Base-by-base conservation (phyloP, 2,329 filamentous ascomycete species). In the Myrmaecium sp. region DNA sequence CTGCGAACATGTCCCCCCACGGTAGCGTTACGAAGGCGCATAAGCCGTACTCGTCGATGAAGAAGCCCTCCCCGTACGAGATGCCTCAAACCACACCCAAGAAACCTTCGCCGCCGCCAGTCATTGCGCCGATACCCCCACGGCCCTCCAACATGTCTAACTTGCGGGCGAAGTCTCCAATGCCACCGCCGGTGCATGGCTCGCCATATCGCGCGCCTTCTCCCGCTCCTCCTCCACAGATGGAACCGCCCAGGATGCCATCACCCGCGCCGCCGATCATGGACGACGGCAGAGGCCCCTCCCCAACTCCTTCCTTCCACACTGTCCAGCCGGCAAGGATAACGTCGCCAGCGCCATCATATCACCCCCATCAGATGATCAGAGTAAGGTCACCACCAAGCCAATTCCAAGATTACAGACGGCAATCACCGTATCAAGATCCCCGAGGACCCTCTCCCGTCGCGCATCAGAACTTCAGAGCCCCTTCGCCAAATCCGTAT, bases 31-130 rank as follows among this genome's bases (percentile, higher is more conserved):
- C 43, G 33, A 31, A 39, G 24, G 52, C 49, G 33, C 58, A 57
- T 36, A 48, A 51, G 30, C 58, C 59, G 11, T 63, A 57, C 33
- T 58, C 58, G 25, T 60, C 58, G 24, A 64, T 64, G 60, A 62
- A 62, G 48, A 47, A 55, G 23, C 51, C 55, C 14, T 23, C 22
- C n/a, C 18, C 30, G 17, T 26, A 17, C 22, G 27, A 29, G 9
- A 29, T 17, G 13, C 6, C 12, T 23, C 7, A 12, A 7, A 6
- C 22, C 10, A 23, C 22, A n/a, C 6, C 12, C 6, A n/a, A n/a
- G 13, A 8, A 7, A 8, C 7, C 22, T 6, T 12, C 22, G 6
- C 10, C 10, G 22, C 18, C 7, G 18, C n/a, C 18, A 7, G 18
- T 7, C 18, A 7, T 20, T 20, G 18, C 18, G 18, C 18, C n/a